Evolutionary conservation across 2,329 filamentous ascomycete genomes (phyloP).

Genomic region (Aspergillus brasiliensis): DNA sequence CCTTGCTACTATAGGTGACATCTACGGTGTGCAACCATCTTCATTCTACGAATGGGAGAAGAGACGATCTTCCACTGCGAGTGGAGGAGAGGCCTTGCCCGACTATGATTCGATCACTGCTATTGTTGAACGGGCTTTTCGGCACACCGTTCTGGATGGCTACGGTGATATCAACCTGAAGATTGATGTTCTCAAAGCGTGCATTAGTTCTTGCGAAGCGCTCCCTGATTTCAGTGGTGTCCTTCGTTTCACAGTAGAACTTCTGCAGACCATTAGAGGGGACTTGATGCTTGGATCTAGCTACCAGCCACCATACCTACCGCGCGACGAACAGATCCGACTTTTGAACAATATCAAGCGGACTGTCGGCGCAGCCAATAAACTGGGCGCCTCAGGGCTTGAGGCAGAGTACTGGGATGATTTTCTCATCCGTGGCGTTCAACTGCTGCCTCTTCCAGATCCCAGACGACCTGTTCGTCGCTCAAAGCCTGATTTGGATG

Average conservation of each 20-base stretch:
- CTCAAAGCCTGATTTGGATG: slow-evolving; percentile 53
- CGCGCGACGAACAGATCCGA: slow-evolving; percentile 79
- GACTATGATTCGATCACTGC: slow-evolving; percentile 40
- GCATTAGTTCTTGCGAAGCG: slow-evolving; percentile 91
- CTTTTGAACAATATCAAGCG: slow-evolving; percentile 84
- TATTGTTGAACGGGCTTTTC: slow-evolving; percentile 49
- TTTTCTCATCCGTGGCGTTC: slow-evolving; percentile 79
- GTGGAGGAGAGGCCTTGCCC: slow-evolving; percentile 17
- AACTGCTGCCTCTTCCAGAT: slow-evolving; percentile 64
- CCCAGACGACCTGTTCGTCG: slow-evolving; percentile 68
- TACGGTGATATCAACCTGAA: slow-evolving; percentile 83
- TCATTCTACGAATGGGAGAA: slow-evolving; percentile 38
- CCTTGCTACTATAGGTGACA: slow-evolving; percentile 41
- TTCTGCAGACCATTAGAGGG: slow-evolving; percentile 75
- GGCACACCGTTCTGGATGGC: slow-evolving; percentile 47
- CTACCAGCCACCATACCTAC: slow-evolving; percentile 70
- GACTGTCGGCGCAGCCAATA: slow-evolving; percentile 74
- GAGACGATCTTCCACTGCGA: slow-evolving; percentile 24
- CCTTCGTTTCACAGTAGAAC: slow-evolving; percentile 80
- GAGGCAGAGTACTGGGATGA: slow-evolving; percentile 95
- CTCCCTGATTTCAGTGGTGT: slow-evolving; percentile 89
- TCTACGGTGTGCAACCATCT: slow-evolving; percentile 44
- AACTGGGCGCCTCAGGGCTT: slow-evolving; percentile 69
- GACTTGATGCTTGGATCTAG: slow-evolving; percentile 73
- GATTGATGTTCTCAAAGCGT: slow-evolving; percentile 82